phyloP scores from a whole-genome alignment of 2,329 filamentous ascomycete genomes.

The Albifimbria verrucaria region DNA sequence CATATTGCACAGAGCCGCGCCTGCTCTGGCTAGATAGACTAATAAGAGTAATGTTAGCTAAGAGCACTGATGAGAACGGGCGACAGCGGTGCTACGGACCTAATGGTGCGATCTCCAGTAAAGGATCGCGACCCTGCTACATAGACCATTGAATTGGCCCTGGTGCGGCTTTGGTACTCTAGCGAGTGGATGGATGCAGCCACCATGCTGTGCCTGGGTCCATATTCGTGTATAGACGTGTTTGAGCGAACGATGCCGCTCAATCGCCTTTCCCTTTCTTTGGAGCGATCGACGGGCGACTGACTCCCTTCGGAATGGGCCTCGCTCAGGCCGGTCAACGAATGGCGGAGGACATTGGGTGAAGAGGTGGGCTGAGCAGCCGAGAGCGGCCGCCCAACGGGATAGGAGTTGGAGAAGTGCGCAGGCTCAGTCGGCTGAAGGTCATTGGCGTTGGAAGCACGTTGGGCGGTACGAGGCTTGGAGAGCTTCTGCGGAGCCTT shows the following conservation, averaged over 20 bases:
- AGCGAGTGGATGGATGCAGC: neutral
- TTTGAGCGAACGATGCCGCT: neutral
- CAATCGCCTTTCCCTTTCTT: neutral
- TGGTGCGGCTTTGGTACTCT: neutral
- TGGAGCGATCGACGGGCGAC: neutral
- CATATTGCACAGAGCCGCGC: neutral
- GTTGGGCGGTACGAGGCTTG: slow-evolving; percentile 39
- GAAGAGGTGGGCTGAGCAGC: slow-evolving; percentile 8
- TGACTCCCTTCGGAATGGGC: neutral
- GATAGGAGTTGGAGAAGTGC: slow-evolving; percentile 28
- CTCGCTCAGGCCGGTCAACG: slow-evolving; percentile 3
- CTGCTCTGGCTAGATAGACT: neutral
- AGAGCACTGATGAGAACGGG: no score
- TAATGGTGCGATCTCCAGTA: neutral
- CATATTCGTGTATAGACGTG: neutral
- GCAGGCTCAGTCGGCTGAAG: slow-evolving; percentile 9
- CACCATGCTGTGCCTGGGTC: neutral
- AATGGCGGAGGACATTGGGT: neutral
- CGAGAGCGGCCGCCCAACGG: slow-evolving; percentile 15
- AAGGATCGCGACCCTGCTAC: neutral
- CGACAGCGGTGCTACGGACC: neutral
- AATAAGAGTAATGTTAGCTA: neutral
- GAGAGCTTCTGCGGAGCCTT: slow-evolving; percentile 46
- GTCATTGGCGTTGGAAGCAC: neutral
- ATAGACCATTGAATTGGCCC: neutral